These are phyloP conservation scores for Epichloe gansuensis DNA, from an alignment of 2,329 filamentous ascomycete species.

Conservation along the genomic window DNA sequence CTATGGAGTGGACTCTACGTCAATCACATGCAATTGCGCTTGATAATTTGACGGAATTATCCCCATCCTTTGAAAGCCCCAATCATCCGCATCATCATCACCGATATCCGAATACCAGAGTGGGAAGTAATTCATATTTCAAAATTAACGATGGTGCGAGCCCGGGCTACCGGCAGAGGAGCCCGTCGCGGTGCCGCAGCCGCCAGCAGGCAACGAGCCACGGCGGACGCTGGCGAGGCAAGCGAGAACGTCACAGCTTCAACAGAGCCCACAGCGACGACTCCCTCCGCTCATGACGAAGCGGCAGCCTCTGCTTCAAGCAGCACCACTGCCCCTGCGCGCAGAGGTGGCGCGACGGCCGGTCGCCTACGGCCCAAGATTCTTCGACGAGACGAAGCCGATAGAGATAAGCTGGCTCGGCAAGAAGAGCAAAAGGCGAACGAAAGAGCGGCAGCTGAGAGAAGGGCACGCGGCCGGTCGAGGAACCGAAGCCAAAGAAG, in stretches of 20 bases:
- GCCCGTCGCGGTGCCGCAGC: slow-evolving; percentile 19
- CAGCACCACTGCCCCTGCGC: slow-evolving; percentile 11
- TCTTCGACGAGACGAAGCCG: slow-evolving; percentile 36
- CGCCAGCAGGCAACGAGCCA: slow-evolving; percentile 9
- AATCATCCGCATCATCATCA: slow-evolving; percentile 8
- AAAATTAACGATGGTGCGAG: slow-evolving; percentile 18
- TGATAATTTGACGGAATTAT: too few relatives aligned
- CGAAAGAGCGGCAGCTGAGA: slow-evolving; percentile 27
- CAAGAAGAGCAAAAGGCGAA: slow-evolving; percentile 30
- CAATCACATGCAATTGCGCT: too few relatives aligned
- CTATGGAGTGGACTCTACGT: too few relatives aligned
- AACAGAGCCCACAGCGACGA: slow-evolving; percentile 8
- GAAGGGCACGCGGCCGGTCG: slow-evolving; percentile 24
- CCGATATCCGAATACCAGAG: not conserved
- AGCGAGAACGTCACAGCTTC: slow-evolving; percentile 10
- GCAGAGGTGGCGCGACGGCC: slow-evolving; percentile 21
- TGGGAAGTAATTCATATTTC: not conserved
- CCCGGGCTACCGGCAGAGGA: slow-evolving; percentile 19
- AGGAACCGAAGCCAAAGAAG: slow-evolving; percentile 29
- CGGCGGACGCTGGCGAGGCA: slow-evolving; percentile 15
- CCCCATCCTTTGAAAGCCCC: not conserved
- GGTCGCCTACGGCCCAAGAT: slow-evolving; percentile 36
- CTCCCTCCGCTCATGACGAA: slow-evolving; percentile 9
- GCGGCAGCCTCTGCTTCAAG: slow-evolving; percentile 11
- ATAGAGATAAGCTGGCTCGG: slow-evolving; percentile 33